Conservation (phyloP, 2,329 filamentous ascomycete genomes). For the Cladosporium sp. region DNA sequence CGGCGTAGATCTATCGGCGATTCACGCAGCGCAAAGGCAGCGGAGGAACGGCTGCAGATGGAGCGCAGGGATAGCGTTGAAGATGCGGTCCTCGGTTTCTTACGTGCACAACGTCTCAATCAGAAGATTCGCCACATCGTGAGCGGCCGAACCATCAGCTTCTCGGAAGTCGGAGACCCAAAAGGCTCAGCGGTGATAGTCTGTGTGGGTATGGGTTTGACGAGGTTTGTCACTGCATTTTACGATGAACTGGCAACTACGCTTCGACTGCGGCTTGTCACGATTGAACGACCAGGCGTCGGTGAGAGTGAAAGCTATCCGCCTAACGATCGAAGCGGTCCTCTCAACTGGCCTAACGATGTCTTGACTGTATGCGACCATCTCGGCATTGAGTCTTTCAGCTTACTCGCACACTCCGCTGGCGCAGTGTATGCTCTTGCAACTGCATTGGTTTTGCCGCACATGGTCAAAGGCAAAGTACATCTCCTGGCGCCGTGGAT, state of each 20-base stretch:
- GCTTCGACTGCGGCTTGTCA: slow-evolving; percentile 83
- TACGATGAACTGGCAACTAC: slow-evolving; percentile 93
- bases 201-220: slow-evolving; percentile 96
- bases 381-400: slow-evolving; percentile 92
- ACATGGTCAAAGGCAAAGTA: slow-evolving; percentile 89
- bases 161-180: slow-evolving; percentile 92
- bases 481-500: slow-evolving; percentile 97
- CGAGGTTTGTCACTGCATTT: slow-evolving; percentile 91
- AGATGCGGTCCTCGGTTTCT: slow-evolving; percentile 78
- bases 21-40: slow-evolving; percentile 39
- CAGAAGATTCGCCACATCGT: slow-evolving; percentile 84
- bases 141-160: slow-evolving; percentile 83
- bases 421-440: slow-evolving; percentile 97
- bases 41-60: slow-evolving; percentile 51
- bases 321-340: slow-evolving; percentile 71
- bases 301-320: slow-evolving; percentile 84
- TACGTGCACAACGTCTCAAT: slow-evolving; percentile 76
- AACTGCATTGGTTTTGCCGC: slow-evolving; percentile 90
- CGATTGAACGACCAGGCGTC: slow-evolving; percentile 87
- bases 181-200: slow-evolving; percentile 90
- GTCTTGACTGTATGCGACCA: slow-evolving; percentile 90
- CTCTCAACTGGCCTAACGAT: slow-evolving; percentile 90
- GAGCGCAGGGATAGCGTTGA: slow-evolving; percentile 80
- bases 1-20: slow-evolving; percentile 32
- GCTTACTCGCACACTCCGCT: slow-evolving; percentile 90